Evolutionary conservation across 352 stramenopile species (phyloP), one percentile per base, ranked within the genome.

Genomic region (Phytopythium montanum): DNA sequence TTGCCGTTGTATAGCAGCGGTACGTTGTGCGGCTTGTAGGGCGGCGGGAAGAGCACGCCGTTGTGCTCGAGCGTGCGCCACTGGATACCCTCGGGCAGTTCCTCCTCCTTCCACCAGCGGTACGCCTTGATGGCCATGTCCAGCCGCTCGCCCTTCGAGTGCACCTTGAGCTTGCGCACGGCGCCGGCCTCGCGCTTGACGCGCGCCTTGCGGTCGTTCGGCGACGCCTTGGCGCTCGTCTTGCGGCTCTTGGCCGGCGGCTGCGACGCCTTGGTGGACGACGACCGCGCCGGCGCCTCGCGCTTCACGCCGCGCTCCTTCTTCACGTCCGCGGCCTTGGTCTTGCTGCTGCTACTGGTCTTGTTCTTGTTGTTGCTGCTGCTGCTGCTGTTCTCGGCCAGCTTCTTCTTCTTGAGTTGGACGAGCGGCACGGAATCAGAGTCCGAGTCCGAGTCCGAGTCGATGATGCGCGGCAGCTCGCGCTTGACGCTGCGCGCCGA

Each of bases 51-150:
- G 56, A 95, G 90, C 31, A 99, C 95, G 44, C 97, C 98, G 36
- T 98, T 97, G 86, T 99, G 98, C 72, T 99, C 97, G 66, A 99
- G 90, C n/a, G 90, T 98, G n/a, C 79, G 78, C 97, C 97, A 99
- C 71, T 99, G 92, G 68, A 96, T 97, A 49, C 96, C 97, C 42
- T 95, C 81, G 0, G 96, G 94, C 12, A 97, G 85, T 60, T 98
- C 82, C 45, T 94, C 80, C 25, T 96, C 94, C 66, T 99, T 97
- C 98, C 98, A 99, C 98, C 98, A 99, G 34, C 98, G 94, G 71
- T 98, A 99, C 59, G 97, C 93, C 76, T 99, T 98, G 72, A 99
- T 99, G 19, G 96, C 96, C 83, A 98, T 97, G 56, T 98, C 90
- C 54, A 99, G 81, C 13, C 90, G 86, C 71, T 99, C 95, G 42